Percentiles rank a stretch among this genome's conserved stretches.
These are phyloP conservation scores for Phlebiopsis flavidoalba DNA, from an alignment of 768 basidiomycete genomes.

Conservation along the genomic window DNA sequence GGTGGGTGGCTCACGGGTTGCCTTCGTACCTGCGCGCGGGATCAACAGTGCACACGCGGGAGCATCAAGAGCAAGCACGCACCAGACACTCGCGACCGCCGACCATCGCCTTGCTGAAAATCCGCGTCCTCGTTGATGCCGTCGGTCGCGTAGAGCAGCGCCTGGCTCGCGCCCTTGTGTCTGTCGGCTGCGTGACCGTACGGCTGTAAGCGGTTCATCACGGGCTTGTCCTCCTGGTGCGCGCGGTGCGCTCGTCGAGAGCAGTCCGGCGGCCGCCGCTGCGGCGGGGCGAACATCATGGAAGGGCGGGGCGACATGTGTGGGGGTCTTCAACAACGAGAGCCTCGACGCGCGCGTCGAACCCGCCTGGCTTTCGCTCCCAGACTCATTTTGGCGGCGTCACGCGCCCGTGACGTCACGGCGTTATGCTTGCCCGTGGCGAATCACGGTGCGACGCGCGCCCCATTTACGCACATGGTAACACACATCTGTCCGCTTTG, in stretches of 20 bases:
- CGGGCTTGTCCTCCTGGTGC: slow-evolving; percentile 20
- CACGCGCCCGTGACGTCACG: slow-evolving; percentile 1
- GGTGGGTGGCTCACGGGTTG: slow-evolving; percentile 74
- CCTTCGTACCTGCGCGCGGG: slow-evolving; percentile 81
- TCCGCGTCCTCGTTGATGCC: slow-evolving; percentile 77
- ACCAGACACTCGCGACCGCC: slow-evolving; percentile 98
- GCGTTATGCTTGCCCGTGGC: neutral
- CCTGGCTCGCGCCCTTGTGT: slow-evolving; percentile 95
- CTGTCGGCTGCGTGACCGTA: slow-evolving; percentile 83
- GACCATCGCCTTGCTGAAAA: slow-evolving; percentile 94
- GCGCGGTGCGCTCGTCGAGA: slow-evolving; percentile 11
- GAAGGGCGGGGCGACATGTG: slow-evolving; percentile 3
- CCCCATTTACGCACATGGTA: neutral
- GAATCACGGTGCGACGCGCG: neutral
- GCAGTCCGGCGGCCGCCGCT: slow-evolving; percentile 7
- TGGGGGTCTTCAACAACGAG: neutral
- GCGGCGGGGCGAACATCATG: slow-evolving; percentile 1
- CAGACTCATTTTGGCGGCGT: slow-evolving; percentile 2
- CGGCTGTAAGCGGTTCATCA: slow-evolving; percentile 36
- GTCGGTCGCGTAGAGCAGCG: slow-evolving; percentile 99
- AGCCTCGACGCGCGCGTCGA: neutral
- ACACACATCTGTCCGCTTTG: too few species aligned
- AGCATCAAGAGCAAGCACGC: slow-evolving; percentile 27
- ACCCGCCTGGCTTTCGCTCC: too few species aligned
- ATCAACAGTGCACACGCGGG: slow-evolving; percentile 15